Evolutionary conservation across 2,329 filamentous ascomycete genomes (phyloP).

Genomic region (Cephalotrichum gorgonifer): DNA sequence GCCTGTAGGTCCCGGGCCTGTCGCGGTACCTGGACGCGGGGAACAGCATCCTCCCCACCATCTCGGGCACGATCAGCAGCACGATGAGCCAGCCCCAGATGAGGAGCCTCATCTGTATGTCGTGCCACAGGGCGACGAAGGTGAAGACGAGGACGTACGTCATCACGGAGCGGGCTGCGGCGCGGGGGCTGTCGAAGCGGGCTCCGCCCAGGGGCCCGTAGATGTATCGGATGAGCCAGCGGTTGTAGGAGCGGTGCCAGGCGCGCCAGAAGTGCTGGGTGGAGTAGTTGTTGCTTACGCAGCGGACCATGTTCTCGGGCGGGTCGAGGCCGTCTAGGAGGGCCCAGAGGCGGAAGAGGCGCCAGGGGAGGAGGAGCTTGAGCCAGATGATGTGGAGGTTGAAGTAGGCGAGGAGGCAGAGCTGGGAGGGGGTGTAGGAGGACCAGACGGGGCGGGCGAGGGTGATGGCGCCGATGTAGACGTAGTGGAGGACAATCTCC

Average conservation of each 20-base stretch:
- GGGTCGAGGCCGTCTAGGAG: constrained; percentile 86
- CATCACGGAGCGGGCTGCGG: constrained; percentile 47
- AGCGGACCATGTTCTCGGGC: constrained; percentile 96
- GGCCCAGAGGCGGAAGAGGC: constrained; percentile 97
- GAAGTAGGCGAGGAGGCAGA: constrained; percentile 86
- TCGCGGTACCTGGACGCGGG: constrained; percentile 61
- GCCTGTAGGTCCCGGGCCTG: constrained; percentile 62
- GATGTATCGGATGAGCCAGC: constrained; percentile 88
- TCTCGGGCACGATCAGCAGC: constrained; percentile 85
- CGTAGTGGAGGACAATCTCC: constrained; percentile 84
- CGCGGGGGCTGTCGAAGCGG: constrained; percentile 32
- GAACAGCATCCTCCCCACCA: constrained; percentile 61
- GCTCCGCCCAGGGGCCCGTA: constrained; percentile 83
- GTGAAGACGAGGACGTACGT: constrained; percentile 86
- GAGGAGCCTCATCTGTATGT: constrained; percentile 80
- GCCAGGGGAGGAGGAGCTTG: constrained; percentile 91
- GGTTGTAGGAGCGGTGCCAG: constrained; percentile 93
- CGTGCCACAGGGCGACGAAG: constrained; percentile 96
- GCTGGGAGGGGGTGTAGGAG: constrained; percentile 74
- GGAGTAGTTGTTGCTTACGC: constrained; percentile 90
- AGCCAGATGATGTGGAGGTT: constrained; percentile 97
- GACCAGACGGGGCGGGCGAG: constrained; percentile 72
- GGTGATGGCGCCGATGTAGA: constrained; percentile 89
- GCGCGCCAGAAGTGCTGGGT: constrained; percentile 87
- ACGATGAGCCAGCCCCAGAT: constrained; percentile 98